Conservation (phyloP, 1,284 basidiomycete genomes). For the Athelia sp. region DNA sequence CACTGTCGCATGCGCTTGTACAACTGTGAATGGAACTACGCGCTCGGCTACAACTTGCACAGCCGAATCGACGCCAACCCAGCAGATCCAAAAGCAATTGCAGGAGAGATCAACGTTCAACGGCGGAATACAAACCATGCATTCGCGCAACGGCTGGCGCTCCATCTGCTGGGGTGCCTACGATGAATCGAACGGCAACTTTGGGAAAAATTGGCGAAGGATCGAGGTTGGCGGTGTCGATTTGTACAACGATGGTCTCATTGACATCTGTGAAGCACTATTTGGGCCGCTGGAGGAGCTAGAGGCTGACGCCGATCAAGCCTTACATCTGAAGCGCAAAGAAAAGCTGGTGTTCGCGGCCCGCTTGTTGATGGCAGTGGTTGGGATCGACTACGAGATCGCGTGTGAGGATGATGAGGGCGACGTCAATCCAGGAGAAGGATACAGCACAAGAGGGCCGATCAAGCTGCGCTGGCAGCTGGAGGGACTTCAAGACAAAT, state of each 20-base stretch:
- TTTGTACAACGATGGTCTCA: constrained; percentile 3
- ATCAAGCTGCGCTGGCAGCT: constrained; percentile 1
- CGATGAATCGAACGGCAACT: constrained; percentile 6
- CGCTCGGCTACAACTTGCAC: constrained; percentile 11
- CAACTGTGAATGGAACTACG: constrained; percentile 10
- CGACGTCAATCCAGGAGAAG: neutral
- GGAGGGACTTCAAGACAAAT: constrained; percentile 10
- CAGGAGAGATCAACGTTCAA: neutral
- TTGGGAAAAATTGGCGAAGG: constrained; percentile 1
- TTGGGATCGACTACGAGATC: constrained; percentile 8
- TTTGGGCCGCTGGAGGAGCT: constrained; percentile 10
- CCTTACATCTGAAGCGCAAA: constrained; percentile 4
- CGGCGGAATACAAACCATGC: constrained; percentile 2
- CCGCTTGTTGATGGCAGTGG: constrained; percentile 8
- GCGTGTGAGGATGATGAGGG: constrained; percentile 9
- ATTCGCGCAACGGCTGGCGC: constrained; percentile 10
- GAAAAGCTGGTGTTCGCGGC: constrained; percentile 7
- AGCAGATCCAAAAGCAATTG: neutral
- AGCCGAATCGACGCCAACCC: neutral
- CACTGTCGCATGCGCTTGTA: constrained; percentile 1
- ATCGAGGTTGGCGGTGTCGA: constrained; percentile 7
- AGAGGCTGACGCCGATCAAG: neutral
- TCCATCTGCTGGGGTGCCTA: constrained; percentile 14
- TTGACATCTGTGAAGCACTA: constrained; percentile 7
- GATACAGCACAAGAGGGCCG: neutral